These are phyloP conservation scores for Plectosphaerella cucumerina DNA, from an alignment of 2,329 filamentous ascomycete genomes.

Conservation along the genomic window DNA sequence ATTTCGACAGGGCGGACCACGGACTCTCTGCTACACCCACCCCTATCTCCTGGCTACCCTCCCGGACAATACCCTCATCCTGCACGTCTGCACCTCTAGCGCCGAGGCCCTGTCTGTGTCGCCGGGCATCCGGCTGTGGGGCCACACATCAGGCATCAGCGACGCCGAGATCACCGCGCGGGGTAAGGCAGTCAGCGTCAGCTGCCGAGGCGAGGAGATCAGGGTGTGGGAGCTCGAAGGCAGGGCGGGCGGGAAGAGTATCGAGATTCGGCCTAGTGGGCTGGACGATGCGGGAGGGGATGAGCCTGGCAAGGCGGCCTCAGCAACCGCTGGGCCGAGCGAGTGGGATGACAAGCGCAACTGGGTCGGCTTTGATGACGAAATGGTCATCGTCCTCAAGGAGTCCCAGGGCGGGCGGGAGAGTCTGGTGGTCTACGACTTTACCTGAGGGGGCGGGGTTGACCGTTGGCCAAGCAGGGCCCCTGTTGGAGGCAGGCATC, in stretches of 20 bases:
- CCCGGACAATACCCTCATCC: conserved; percentile 80
- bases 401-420: conserved; percentile 65
- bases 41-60: conserved; percentile 83
- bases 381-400: conserved; percentile 83
- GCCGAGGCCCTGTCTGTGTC: conserved; percentile 64
- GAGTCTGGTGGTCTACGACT: conserved; percentile 81
- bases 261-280: conserved; percentile 41
- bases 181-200: conserved; percentile 88
- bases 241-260: conserved; percentile 45
- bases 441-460: conserved; percentile 47
- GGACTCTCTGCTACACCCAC: conserved; percentile 66
- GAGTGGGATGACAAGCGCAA: conserved; percentile 44
- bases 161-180: conserved; percentile 79
- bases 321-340: not conserved
- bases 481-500: too few relatives aligned
- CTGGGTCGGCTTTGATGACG: conserved; percentile 86
- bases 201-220: conserved; percentile 70
- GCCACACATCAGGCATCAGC: conserved; percentile 85
- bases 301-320: conserved; percentile 13
- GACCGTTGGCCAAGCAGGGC: too few relatives aligned
- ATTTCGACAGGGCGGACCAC: conserved; percentile 41
- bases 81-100: conserved; percentile 77
- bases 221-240: conserved; percentile 89
- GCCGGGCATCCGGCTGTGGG: conserved; percentile 75
- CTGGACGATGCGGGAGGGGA: conserved; percentile 6